phyloP scores from a whole-genome alignment of 1,284 basidiomycete species.

The Sporisorium scitamineum region DNA sequence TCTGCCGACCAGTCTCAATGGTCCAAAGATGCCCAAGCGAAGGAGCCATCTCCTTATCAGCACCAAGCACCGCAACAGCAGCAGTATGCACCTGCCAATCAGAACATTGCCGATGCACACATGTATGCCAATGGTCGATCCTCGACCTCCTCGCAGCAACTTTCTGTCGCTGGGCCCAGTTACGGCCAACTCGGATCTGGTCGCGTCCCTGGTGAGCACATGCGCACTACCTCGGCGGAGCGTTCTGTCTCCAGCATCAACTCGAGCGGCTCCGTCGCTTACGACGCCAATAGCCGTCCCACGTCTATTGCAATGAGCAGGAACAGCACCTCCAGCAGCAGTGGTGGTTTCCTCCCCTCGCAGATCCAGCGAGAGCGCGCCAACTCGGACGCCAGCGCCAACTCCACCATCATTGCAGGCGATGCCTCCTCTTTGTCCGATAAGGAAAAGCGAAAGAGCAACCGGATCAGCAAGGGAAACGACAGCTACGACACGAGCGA shows the following conservation, averaged over 20 bases:
- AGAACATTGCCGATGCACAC: conserved; percentile 15
- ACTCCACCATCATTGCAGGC: conserved; percentile 28
- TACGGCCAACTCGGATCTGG: conserved; percentile 21
- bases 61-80: conserved; percentile 59
- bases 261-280: conserved; percentile 18
- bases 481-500: conserved; percentile 49
- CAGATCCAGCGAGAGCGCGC: conserved; percentile 59
- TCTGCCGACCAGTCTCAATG: conserved; percentile 16
- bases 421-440: conserved; percentile 35
- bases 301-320: conserved; percentile 33
- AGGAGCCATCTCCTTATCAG: conserved; percentile 32
- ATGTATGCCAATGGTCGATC: conserved; percentile 23
- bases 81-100: conserved; percentile 12
- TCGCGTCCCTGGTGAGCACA: conserved; percentile 25
- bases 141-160: conserved; percentile 30
- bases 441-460: conserved; percentile 52
- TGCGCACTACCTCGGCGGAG: conserved; percentile 49
- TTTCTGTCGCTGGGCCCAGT: conserved; percentile 18
- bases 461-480: conserved; percentile 48
- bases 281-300: conserved; percentile 28
- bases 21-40: not conserved
- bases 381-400: conserved; percentile 54
- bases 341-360: conserved; percentile 56
- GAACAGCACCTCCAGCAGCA: conserved; percentile 47
- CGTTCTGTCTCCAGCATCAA: conserved; percentile 50